Evolutionary conservation across 441 rosid genomes (phyloP), one percentile per base, ranked within the genome.

Genomic region (Pelargonium fulgidum): DNA sequence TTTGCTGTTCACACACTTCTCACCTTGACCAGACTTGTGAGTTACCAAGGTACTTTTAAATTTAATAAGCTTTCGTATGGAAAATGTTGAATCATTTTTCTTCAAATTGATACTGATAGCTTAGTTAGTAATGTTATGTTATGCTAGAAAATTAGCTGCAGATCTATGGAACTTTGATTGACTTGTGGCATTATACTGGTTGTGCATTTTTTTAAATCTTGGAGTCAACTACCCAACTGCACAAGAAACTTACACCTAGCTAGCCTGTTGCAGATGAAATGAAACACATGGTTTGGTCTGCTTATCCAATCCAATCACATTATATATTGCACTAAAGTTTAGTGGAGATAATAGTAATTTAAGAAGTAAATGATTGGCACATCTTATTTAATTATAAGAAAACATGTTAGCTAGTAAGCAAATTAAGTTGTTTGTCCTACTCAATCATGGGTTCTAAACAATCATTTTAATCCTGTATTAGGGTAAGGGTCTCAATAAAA

Each of bases 171-270:
- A 54, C 4, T 54, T 54, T 19, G 61, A 7, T 16, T 16, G 7
- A 54, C 10, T 7, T 52, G 59, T 16, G 16, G 10, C 24, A 16
- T 56, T 17, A 16, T 56, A 39, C 42, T 39, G 42, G 42, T 39
- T 39, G 10, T 39, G 42, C 41, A 36, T 39, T 0, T 39, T 39
- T 22, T 39, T 39, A 0, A 39, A 9, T 39, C 42, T 39, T 39
- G 62, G 62, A 17, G 24, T 17, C 62, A 56, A 56, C 62, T 9
- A 56, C 13, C 62, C 62, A 56, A 56, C 62, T 56, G 24, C 24
- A 2, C 62, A 16, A 56, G 62, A 56, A 56, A 56, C 62, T 52
- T 56, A 17, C 62, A 56, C 19, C 12, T 45, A 12, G 12, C 11
- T 44, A 11, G n/a, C n/a, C 11, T 56, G 24, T 17, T 56, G 62